Evolutionary conservation across 306 rosid species (phyloP).

Genomic region (Hippophae gyantsensis): DNA sequence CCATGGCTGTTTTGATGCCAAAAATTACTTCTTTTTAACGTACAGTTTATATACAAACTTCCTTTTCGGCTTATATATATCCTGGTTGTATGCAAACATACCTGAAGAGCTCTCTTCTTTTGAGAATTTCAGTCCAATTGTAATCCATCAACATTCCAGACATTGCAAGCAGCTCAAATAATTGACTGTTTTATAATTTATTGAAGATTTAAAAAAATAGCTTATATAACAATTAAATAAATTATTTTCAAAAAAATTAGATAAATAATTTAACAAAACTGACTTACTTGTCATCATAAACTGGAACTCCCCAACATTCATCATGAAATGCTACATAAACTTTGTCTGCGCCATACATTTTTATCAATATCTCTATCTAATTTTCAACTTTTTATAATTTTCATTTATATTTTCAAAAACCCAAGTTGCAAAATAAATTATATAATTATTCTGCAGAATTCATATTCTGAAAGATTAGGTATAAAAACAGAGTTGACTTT

Average conservation of each 20-base stretch:
- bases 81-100: conserved; percentile 12
- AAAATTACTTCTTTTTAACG: too few relatives aligned
- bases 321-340: conserved; percentile 84
- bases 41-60: too few relatives aligned
- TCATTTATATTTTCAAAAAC: too few relatives aligned
- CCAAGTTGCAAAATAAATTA: too few relatives aligned
- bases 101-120: conserved; percentile 75
- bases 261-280: background rate
- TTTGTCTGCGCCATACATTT: conserved; percentile 41
- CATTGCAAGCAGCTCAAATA: conserved; percentile 93
- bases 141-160: conserved; percentile 93
- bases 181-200: conserved; percentile 43
- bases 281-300: conserved; percentile 74
- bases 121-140: conserved; percentile 95
- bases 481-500: too few relatives aligned
- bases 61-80: too few relatives aligned
- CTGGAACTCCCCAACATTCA: conserved; percentile 97
- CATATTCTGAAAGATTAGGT: too few relatives aligned
- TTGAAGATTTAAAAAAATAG: background rate
- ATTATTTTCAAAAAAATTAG: background rate
- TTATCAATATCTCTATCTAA: background rate
- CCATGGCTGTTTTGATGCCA: too few relatives aligned
- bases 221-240: background rate
- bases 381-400: background rate
- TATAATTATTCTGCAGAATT: too few relatives aligned